A percentile compares a stretch with the other conserved stretches of the same genome.
phyloP scores from a whole-genome alignment of 306 rosid genomes.

The Sphenostylis stenocarpa region DNA sequence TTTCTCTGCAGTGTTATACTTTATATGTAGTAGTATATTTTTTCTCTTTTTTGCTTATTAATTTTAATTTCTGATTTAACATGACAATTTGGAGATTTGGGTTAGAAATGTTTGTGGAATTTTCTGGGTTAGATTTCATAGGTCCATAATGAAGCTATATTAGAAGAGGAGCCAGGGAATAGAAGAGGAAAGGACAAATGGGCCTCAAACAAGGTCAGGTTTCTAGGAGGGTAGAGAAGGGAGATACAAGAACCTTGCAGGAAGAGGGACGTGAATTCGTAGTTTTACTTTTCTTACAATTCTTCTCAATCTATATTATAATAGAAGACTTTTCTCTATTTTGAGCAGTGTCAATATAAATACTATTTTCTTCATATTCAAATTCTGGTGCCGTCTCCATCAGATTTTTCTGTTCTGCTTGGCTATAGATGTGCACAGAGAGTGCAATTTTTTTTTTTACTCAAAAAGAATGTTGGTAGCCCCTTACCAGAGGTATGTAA shows the following conservation, averaged over 20 bases:
- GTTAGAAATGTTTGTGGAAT: constrained; percentile 7
- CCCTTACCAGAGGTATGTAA: neutral
- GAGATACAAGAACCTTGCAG: neutral
- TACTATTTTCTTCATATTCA: neutral
- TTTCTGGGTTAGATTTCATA: neutral
- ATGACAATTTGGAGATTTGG: neutral
- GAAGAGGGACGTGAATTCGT: neutral
- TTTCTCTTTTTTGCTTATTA: neutral
- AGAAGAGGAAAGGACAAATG: neutral
- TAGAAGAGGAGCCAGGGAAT: neutral
- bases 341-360: neutral
- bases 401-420: constrained; percentile 21
- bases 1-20: neutral
- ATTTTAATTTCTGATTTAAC: neutral
- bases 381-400: neutral
- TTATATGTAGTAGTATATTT: neutral
- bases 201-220: neutral
- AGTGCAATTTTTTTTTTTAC: neutral
- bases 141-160: neutral
- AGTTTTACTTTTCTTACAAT: no score
- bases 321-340: neutral
- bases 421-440: neutral
- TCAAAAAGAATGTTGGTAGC: neutral
- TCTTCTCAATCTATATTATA: no score
- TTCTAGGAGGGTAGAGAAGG: neutral